Evolutionary conservation across 352 stramenopile species (phyloP).

Genomic region (Globisporangium alternatum): DNA sequence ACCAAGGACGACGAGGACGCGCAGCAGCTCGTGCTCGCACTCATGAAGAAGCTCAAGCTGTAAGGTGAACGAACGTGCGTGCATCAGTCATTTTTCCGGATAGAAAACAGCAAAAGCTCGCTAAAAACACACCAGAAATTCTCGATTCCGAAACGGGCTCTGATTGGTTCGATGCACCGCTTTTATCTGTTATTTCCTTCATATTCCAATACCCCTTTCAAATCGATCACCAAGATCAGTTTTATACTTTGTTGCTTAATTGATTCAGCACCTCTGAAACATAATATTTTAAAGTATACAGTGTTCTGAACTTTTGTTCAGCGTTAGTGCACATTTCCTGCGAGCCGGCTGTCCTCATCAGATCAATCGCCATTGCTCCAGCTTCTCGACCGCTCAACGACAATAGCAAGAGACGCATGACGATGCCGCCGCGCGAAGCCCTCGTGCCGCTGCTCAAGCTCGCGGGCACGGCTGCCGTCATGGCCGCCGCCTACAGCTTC

Average conservation of each 20-base stretch:
- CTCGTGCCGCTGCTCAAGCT: slow-evolving; percentile 38
- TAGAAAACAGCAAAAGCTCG: not conserved
- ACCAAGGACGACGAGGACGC: slow-evolving; percentile 62
- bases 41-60: slow-evolving; percentile 49
- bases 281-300: not conserved
- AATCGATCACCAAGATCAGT: not conserved
- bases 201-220: not conserved
- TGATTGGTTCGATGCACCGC: slow-evolving; percentile 4
- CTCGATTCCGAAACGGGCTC: not conserved
- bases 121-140: not conserved
- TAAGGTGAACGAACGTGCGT: not conserved
- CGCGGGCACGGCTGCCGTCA: slow-evolving; percentile 28
- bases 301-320: not conserved
- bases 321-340: not conserved
- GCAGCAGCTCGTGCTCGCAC: slow-evolving; percentile 31
- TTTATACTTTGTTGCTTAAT: not conserved
- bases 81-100: not conserved
- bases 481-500: slow-evolving; percentile 26
- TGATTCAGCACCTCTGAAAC: not conserved
- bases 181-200: not conserved
- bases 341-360: not conserved
- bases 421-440: slow-evolving; percentile 23
- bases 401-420: slow-evolving; percentile 5
- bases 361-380: not conserved
- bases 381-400: not conserved